Conservation (phyloP, 2,329 filamentous ascomycete genomes). For the Stachybotrys echinatus region DNA sequence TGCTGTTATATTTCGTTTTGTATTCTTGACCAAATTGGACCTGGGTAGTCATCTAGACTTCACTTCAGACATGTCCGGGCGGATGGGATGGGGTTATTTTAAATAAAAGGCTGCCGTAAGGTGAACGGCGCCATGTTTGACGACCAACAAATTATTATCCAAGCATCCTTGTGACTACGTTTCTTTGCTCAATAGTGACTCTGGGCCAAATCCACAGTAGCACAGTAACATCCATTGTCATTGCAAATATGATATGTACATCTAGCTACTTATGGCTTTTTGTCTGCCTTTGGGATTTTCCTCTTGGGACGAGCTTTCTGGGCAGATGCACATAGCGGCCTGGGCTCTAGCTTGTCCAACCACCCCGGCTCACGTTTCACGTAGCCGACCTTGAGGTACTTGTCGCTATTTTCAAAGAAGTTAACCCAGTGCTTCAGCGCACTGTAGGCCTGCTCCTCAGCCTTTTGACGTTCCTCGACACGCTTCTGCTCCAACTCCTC, state of each 20-base stretch:
- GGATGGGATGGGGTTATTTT: slow-evolving; percentile 3
- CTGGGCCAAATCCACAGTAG: no score
- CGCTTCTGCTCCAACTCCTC: slow-evolving; percentile 48
- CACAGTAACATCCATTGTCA: no score
- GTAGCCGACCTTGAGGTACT: slow-evolving; percentile 76
- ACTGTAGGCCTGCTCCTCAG: slow-evolving; percentile 58
- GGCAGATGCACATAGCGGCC: slow-evolving; percentile 66
- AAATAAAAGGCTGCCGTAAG: no score
- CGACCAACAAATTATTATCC: not conserved
- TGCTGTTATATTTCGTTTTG: slow-evolving; percentile 1
- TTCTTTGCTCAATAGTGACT: no score
- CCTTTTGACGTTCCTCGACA: slow-evolving; percentile 59
- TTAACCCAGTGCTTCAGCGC: slow-evolving; percentile 75
- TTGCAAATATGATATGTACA: no score
- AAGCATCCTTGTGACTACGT: not conserved
- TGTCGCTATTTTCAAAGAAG: slow-evolving; percentile 75
- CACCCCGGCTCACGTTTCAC: slow-evolving; percentile 59
- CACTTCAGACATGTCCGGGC: not conserved
- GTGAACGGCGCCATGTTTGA: not conserved
- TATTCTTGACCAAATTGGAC: not conserved
- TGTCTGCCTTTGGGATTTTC: slow-evolving; percentile 17
- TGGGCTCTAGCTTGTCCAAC: slow-evolving; percentile 56
- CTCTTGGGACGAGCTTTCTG: slow-evolving; percentile 37
- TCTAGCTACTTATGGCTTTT: no score
- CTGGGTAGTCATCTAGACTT: not conserved